A percentile compares a stretch with the other conserved stretches of the same genome.
Conservation (phyloP, 371 early-diverging fungal species). For the Haplosporangium sp. region DNA sequence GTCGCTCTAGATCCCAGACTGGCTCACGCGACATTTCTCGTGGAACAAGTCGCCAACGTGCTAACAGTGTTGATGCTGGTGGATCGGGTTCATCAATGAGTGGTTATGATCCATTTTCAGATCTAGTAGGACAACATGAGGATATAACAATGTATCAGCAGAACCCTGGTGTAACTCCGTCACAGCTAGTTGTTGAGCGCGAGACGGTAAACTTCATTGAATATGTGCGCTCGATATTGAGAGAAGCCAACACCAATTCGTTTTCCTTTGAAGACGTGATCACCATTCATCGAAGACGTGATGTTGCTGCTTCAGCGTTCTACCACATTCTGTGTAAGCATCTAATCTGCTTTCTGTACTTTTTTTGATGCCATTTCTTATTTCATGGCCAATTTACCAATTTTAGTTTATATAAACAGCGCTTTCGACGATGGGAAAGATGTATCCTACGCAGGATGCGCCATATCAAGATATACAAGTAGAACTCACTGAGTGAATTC, state of each 20-base stretch:
- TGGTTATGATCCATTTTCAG: conserved; percentile 7
- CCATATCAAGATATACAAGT: conserved; percentile 24
- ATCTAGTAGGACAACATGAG: not conserved
- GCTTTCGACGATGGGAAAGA: conserved; percentile 21
- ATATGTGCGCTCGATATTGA: conserved; percentile 26
- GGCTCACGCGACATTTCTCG: conserved; percentile 9
- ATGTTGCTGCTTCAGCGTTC: conserved; percentile 45
- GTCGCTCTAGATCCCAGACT: conserved; percentile 11
- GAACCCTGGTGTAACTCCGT: not conserved
- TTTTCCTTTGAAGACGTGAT: conserved; percentile 31
- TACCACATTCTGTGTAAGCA: conserved; percentile 43
- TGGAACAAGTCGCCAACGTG: not conserved
- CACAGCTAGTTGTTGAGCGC: conserved; percentile 21
- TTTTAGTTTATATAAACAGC: conserved; percentile 10
- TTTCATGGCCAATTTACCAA: not conserved
- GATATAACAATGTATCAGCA: not conserved
- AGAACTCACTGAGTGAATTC: conserved; percentile 3
- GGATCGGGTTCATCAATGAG: conserved; percentile 1
- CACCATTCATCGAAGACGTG: conserved; percentile 18
- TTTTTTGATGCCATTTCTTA: not conserved
- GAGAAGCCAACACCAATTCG: conserved; percentile 10
- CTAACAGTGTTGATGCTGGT: not conserved
- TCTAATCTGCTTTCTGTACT: not conserved
- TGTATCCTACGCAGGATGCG: conserved; percentile 16
- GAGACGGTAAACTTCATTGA: conserved; percentile 35